Evolutionary conservation across 108 stramenopile genomes (phyloP).

Genomic region (Aureococcus anophagefferens): DNA sequence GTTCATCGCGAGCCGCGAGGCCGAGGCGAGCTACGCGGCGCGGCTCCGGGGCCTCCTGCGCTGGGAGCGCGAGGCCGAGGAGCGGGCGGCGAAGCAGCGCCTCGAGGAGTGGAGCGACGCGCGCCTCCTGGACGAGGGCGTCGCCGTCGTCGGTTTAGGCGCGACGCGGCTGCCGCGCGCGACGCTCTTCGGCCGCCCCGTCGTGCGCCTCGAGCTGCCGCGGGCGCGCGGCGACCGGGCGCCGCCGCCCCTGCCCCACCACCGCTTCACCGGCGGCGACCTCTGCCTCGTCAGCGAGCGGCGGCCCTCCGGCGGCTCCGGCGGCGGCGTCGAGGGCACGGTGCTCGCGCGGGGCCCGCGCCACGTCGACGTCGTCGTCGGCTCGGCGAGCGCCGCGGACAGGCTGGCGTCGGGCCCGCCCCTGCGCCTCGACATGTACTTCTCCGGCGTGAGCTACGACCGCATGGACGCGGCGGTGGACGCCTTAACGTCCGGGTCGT

Average conservation of each 20-base stretch:
- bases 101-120: background rate
- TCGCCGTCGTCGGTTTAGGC: background rate
- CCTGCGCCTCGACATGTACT: background rate
- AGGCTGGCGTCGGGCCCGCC: background rate
- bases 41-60: background rate
- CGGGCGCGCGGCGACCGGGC: background rate
- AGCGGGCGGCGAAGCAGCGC: background rate
- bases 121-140: background rate
- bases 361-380: background rate
- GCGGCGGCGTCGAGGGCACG: background rate
- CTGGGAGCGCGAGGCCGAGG: background rate
- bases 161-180: background rate
- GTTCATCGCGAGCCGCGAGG: too few relatives aligned
- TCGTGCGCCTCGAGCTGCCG: background rate
- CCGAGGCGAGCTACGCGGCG: background rate
- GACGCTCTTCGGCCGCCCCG: background rate
- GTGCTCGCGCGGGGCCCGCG: background rate
- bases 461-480: background rate
- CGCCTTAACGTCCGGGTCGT: background rate
- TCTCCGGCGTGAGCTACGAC: background rate
- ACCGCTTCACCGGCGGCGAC: background rate
- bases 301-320: background rate
- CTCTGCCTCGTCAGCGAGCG: background rate
- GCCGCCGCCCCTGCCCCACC: background rate
- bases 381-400: background rate